Percentiles rank a stretch among this genome's conserved stretches.
phyloP scores from a whole-genome alignment of 2,329 filamentous ascomycete genomes.

The Colletotrichum brevisporum region DNA sequence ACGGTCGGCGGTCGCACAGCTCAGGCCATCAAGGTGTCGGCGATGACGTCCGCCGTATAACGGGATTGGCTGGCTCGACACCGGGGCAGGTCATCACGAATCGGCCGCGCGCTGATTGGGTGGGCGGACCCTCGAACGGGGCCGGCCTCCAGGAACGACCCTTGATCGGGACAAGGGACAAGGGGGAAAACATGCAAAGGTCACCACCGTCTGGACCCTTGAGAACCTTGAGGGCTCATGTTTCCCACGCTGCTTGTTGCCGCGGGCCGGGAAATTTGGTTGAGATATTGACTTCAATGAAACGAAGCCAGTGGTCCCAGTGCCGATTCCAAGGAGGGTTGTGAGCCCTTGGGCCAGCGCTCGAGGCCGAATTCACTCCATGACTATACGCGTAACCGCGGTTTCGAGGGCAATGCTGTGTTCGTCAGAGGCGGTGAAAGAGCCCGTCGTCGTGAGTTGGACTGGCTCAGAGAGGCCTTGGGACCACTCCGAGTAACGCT shows the following conservation, averaged over 20 bases:
- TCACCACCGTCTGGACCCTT: constrained; percentile 8
- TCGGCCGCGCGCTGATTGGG: constrained; percentile 33
- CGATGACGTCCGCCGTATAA: constrained; percentile 19
- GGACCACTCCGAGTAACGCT: too few species aligned
- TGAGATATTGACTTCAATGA: background rate
- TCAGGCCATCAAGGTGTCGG: constrained; percentile 35
- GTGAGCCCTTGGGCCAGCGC: background rate
- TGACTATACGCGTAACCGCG: too few species aligned
- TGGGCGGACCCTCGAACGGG: background rate
- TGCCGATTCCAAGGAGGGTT: background rate
- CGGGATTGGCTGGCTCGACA: constrained; percentile 31
- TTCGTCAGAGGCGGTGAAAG: too few species aligned
- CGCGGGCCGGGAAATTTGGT: too few species aligned
- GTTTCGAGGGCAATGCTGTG: too few species aligned
- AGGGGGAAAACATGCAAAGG: constrained; percentile 11
- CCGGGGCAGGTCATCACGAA: constrained; percentile 35
- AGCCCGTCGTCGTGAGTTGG: too few species aligned
- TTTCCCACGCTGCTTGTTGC: background rate
- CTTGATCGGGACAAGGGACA: constrained; percentile 4
- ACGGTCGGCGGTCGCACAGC: constrained; percentile 10
- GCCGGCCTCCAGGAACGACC: background rate
- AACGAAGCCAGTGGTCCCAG: background rate
- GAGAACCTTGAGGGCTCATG: constrained; percentile 28
- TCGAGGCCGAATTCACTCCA: background rate
- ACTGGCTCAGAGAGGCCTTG: too few species aligned